Conservation (phyloP, 768 basidiomycete species). For the Mycena galopus region DNA sequence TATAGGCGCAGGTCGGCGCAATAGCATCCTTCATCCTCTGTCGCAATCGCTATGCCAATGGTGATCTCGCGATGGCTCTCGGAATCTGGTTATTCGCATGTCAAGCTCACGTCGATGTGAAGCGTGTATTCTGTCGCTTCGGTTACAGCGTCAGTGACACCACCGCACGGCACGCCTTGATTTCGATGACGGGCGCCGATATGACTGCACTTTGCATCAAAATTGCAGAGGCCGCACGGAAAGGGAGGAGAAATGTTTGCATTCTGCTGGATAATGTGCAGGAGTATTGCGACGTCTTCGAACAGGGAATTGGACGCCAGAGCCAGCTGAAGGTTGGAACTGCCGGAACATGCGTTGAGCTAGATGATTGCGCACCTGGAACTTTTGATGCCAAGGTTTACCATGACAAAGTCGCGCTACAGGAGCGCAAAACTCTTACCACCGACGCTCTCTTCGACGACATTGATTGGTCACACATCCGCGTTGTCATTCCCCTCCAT, state of each 20-base stretch:
- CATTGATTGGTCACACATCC: neutral
- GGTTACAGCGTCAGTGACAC: neutral
- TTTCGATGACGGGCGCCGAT: constrained; percentile 22
- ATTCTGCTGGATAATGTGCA: constrained; percentile 37
- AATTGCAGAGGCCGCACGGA: constrained; percentile 22
- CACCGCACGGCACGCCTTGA: neutral
- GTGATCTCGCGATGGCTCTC: constrained; percentile 38
- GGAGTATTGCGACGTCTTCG: constrained; percentile 16
- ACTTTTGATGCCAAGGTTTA: neutral
- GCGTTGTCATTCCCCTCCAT: neutral
- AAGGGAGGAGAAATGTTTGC: neutral
- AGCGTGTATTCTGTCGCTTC: neutral
- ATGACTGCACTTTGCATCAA: neutral
- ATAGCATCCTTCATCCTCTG: constrained; percentile 36
- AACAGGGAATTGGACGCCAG: constrained; percentile 8
- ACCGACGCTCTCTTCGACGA: neutral
- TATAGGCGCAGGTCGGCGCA: neutral
- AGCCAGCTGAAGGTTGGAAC: constrained; percentile 10
- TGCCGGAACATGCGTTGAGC: neutral
- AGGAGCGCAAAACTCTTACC: neutral
- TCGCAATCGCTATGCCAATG: constrained; percentile 38
- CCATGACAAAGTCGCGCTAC: neutral
- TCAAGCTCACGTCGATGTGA: neutral
- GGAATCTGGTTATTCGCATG: constrained; percentile 34
- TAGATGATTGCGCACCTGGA: neutral